Evolutionary conservation across 1,284 basidiomycete species (phyloP), one percentile per base, ranked within the genome.

Genomic region (Leccinum subrobustum): DNA sequence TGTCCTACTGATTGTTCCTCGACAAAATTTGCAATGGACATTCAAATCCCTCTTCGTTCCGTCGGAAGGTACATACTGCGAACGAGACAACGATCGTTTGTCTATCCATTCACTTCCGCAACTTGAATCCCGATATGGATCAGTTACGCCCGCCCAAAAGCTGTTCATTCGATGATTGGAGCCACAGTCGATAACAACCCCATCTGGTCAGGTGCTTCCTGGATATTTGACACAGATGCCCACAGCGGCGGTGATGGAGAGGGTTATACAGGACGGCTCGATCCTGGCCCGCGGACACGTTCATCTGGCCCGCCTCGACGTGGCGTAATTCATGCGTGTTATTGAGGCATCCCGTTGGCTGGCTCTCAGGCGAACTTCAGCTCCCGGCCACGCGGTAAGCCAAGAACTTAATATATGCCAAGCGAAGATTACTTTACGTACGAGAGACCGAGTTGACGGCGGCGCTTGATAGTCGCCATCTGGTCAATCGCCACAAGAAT

Each of bases 1-100:
- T 87, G 64, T 66, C 69, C 44, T 73, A 73, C 58, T 76, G 65
- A 73, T 65, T 8, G 52, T 59, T 55, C 62, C 63, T 63, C 48
- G 6, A 57, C 60, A 42, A 73, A 63, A 73, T 64, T 65, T 74
- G 51, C 52, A 58, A 60, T 56, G 53, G 52, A 42, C 27, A n/a
- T 52, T 12, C 52, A 48, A 47, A 39, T 58, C 11, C 23, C 33
- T 48, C 51, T 51, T 42, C 18, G 48, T 48, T 51, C 66, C 55
- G 65, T 68, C 61, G 50, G 56, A n/a, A 18, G 31, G 48, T 14
- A 47, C 29, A 31, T 31, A 11, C 27, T 20, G 55, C 29, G 33
- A 11, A 47, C 18, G 42, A 44, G 56, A 29, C 44, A n/a, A 52
- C 14, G 3, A n/a, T 2, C 14, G 35, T 31, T 53, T 29, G n/a